Base-by-base conservation (phyloP, 163 green algal species). In the Trebouxia gelatinosa region DNA sequence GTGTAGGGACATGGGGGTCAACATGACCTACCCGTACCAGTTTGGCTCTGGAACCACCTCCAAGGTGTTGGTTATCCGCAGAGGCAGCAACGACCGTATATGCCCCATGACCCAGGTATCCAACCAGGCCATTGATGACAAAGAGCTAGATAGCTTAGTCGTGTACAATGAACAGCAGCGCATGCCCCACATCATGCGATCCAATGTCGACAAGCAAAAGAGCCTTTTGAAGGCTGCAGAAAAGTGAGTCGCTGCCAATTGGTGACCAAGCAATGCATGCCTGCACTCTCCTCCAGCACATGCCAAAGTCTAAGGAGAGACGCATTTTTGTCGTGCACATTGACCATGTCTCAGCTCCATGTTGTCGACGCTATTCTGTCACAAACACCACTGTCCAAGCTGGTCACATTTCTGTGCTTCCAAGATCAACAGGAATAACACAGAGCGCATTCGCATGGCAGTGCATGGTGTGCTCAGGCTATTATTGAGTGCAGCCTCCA, bases 21-120 rank as follows among this genome's bases (percentile, higher is more conserved):
- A 19, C 11, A 83, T 84, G 68, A 48, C 75, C 17, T 79, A 58
- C 19, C 87, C 87, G 2, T 91, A 91, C 79, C 38, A 65, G 23
- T 85, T 89, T 50, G 74, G 75, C 0, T 62, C 68, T 9, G 46
- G 72, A 6, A 34, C 3, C 29, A 57, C 50, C 5, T 67, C 28
- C 46, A 35, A 74, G 59, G 59, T 80, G 75, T 26, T 78, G 16
- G 29, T 48, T 29, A 78, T 78, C 32, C 35, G 48, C 21, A 32
- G 54, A 9, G 71, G 48, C 59, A 81, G 64, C 29, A 61, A 38
- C 13, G 46, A 59, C 16, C 40, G 68, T 5, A 29, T 61, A 0
- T 76, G 68, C 29, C 87, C 86, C 28, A 61, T 91, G 54, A 64
- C 74, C 0, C 72, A 79, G 58, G 80, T 84, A 23, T 79, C 70